Percentiles rank a stretch among this genome's conserved stretches.
These are phyloP conservation scores for Leptoxyphium fumago DNA, from an alignment of 2,329 filamentous ascomycete species.

Conservation along the genomic window DNA sequence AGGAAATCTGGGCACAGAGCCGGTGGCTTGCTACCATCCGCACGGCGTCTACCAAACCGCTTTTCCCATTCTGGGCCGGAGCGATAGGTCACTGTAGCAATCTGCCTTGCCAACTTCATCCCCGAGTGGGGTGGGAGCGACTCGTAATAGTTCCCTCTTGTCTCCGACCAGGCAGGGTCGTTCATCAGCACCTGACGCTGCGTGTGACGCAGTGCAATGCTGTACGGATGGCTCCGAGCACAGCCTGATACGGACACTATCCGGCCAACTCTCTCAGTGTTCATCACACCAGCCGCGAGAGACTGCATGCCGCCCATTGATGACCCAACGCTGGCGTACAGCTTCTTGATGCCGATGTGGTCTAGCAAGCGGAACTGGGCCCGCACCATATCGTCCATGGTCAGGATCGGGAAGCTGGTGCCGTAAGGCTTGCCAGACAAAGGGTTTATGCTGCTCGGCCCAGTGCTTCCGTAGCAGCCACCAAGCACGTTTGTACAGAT, in stretches of 20 bases:
- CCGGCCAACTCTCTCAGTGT: conserved; percentile 64
- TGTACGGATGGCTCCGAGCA: conserved; percentile 88
- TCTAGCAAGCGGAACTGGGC: conserved; percentile 88
- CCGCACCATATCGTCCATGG: conserved; percentile 93
- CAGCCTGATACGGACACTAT: conserved; percentile 88
- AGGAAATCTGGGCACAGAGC: conserved; percentile 95
- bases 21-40: conserved; percentile 72
- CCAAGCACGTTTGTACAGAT: conserved; percentile 96
- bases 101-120: conserved; percentile 96
- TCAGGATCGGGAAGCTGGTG: conserved; percentile 88
- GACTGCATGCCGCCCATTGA: conserved; percentile 99
- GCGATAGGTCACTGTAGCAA: conserved; percentile 93
- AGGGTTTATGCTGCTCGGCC: conserved; percentile 75
- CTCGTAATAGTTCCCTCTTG: conserved; percentile 77
- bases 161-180: conserved; percentile 74
- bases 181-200: conserved; percentile 98
- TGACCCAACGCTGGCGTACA: conserved; percentile 86
- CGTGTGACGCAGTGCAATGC: conserved; percentile 95
- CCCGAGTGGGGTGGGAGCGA: conserved; percentile 79
- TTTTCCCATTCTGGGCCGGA: conserved; percentile 96
- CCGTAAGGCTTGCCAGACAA: conserved; percentile 79
- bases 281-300: conserved; percentile 70
- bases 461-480: conserved; percentile 90
- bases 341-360: conserved; percentile 54
- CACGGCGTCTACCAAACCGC: conserved; percentile 74